Evolutionary conservation across 768 basidiomycete genomes (phyloP), one percentile per base, ranked within the genome.

Genomic region (Lyophyllum decastes): DNA sequence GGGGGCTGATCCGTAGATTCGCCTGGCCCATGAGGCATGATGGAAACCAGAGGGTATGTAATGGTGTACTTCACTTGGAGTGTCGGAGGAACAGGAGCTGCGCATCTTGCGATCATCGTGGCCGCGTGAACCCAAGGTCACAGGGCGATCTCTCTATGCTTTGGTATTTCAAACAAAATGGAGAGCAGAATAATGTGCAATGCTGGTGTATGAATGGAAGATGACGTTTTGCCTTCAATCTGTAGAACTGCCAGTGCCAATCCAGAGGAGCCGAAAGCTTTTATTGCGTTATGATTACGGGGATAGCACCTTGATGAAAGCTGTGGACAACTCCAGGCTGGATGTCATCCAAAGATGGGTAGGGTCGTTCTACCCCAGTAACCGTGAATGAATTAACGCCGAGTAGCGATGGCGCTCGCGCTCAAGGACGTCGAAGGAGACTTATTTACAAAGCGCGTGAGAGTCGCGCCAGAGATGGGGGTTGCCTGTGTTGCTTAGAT

Each of bases 1-100:
- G 64, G 64, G 62, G 59, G 59, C 54, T 66, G 75, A 76, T 76
- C 75, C 72, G 73, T 71, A 61, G 65, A 65, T 67, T 64, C 55
- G 60, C 68, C 69, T 51, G 52, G 45, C 5, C 50, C 55, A 70
- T 68, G 72, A 67, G 70, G 69, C 63, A 51, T 49, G 44, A 22
- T 58, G 54, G 17, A 34, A 48, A 54, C 33, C 49, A 53, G 19
- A 22, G 22, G n/a, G n/a, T 19, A 41, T 41, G 34, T 27, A n/a
- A 34, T 19, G 25, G 12, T 34, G 25, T 10, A 22, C n/a, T 26
- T 38, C 38, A 41, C 41, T 41, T 45, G 19, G 34, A 38, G 22
- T 22, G 50, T 25, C 25, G 40, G 19, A 33, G 45, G 26, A 33
- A 60, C 30, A 40, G 60, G 30, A 25, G 43, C 38, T 44, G 22